These are phyloP conservation scores for Grosmannia serpens DNA, from an alignment of 2,329 filamentous ascomycete species.

Conservation along the genomic window DNA sequence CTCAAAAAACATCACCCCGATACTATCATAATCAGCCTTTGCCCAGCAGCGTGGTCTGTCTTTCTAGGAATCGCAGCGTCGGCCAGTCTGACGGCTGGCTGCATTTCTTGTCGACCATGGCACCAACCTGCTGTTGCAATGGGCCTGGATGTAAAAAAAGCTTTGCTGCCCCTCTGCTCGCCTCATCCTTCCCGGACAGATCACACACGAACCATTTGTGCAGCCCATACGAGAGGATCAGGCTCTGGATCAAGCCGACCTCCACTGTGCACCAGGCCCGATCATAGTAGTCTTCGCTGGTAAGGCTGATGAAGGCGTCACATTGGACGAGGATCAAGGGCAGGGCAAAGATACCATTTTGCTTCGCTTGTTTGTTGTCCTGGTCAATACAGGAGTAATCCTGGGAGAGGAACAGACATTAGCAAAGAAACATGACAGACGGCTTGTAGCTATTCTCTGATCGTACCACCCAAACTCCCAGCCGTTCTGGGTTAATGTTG, in stretches of 20 bases:
- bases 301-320: slow-evolving; percentile 26
- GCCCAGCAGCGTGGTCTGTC: background rate
- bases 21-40: background rate
- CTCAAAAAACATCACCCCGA: background rate
- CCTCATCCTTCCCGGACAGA: background rate
- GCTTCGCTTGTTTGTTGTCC: slow-evolving; percentile 13
- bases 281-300: slow-evolving; percentile 22
- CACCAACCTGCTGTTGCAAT: background rate
- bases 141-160: background rate
- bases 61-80: background rate
- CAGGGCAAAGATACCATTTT: slow-evolving; percentile 21
- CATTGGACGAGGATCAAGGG: slow-evolving; percentile 27
- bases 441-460: background rate
- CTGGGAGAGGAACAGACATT: slow-evolving; percentile 10
- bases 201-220: background rate
- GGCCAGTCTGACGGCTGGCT: background rate
- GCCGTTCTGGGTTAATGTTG: slow-evolving; percentile 11
- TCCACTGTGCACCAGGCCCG: slow-evolving; percentile 28
- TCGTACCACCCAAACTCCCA: slow-evolving; percentile 21
- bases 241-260: slow-evolving; percentile 20
- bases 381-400: slow-evolving; percentile 28
- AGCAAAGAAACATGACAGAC: too few relatives aligned
- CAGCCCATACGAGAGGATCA: slow-evolving; percentile 18
- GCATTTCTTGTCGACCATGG: background rate
- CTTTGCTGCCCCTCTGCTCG: background rate